Evolutionary conservation across 2,329 filamentous ascomycete species (phyloP).

Genomic region (Pseudogymnoascus sp.): DNA sequence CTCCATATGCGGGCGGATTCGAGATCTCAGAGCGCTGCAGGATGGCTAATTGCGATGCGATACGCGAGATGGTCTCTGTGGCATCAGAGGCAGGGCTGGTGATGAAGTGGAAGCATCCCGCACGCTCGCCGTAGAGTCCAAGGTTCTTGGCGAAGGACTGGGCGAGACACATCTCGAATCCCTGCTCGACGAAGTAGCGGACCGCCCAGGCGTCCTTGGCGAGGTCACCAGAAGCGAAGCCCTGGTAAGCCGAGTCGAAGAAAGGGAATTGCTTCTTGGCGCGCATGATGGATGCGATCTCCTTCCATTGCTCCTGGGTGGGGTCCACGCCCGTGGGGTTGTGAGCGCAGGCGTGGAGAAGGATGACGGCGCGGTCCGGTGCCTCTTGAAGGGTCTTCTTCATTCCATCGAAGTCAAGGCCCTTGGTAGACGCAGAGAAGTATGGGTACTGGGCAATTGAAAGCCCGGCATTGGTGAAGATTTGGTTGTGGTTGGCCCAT

Average conservation of each 20-base stretch:
- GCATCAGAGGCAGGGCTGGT: slow-evolving; percentile 65
- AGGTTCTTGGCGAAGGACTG: slow-evolving; percentile 99
- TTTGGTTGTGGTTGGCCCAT: slow-evolving; percentile 98
- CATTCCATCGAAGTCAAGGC: slow-evolving; percentile 89
- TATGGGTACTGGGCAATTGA: slow-evolving; percentile 81
- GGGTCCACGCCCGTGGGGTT: slow-evolving; percentile 97
- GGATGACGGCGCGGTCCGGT: slow-evolving; percentile 72
- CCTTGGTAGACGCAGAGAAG: slow-evolving; percentile 81
- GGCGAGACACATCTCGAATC: slow-evolving; percentile 79
- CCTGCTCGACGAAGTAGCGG: slow-evolving; percentile 86
- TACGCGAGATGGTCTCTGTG: slow-evolving; percentile 48
- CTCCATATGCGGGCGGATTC: slow-evolving; percentile 91
- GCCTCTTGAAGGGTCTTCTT: slow-evolving; percentile 61
- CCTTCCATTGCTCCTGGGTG: slow-evolving; percentile 86
- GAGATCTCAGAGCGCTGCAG: slow-evolving; percentile 96
- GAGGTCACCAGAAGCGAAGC: slow-evolving; percentile 89
- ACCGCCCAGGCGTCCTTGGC: slow-evolving; percentile 83
- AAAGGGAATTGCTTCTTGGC: slow-evolving; percentile 87
- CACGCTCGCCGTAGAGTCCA: slow-evolving; percentile 92
- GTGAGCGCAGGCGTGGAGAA: slow-evolving; percentile 93
- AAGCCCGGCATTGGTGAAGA: slow-evolving; percentile 85
- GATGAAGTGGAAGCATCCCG: slow-evolving; percentile 92
- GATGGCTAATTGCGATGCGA: slow-evolving; percentile 84
- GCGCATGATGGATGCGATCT: slow-evolving; percentile 71
- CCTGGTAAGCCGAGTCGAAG: slow-evolving; percentile 97